phyloP scores from a whole-genome alignment of 2,329 filamentous ascomycete genomes.

The Cladosporium halotolerans region DNA sequence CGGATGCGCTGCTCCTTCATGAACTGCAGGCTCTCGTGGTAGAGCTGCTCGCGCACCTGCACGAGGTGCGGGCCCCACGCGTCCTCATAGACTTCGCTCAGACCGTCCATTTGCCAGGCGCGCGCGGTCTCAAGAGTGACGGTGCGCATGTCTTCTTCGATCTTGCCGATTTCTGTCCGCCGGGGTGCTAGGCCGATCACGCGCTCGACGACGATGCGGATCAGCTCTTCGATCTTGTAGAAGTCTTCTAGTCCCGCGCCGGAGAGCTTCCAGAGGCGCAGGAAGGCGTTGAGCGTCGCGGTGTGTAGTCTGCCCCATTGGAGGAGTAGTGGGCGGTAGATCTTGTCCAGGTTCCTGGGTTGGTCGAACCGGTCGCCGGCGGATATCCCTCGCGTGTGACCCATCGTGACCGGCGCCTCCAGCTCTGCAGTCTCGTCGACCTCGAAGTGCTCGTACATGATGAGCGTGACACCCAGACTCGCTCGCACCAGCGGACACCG shows the following conservation, averaged over 20 bases:
- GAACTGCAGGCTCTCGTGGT: constrained; percentile 87
- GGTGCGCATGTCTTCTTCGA: constrained; percentile 82
- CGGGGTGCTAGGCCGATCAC: constrained; percentile 77
- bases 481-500: constrained; percentile 83
- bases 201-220: constrained; percentile 83
- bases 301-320: constrained; percentile 92
- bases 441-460: constrained; percentile 92
- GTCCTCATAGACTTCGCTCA: constrained; percentile 87
- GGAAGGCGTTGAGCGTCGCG: constrained; percentile 76
- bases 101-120: constrained; percentile 84
- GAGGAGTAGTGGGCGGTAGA: constrained; percentile 80
- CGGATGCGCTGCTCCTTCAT: constrained; percentile 94
- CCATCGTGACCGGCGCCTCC: constrained; percentile 14
- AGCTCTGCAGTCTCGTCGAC: constrained; percentile 51
- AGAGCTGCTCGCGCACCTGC: constrained; percentile 85
- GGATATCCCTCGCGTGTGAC: constrained; percentile 1
- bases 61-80: constrained; percentile 85
- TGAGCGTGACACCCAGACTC: constrained; percentile 77
- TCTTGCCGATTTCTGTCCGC: constrained; percentile 75
- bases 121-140: constrained; percentile 74
- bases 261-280: constrained; percentile 87
- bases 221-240: constrained; percentile 84
- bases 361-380: constrained; percentile 37
- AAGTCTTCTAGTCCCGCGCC: constrained; percentile 82
- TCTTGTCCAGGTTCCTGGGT: constrained; percentile 62